Evolutionary conservation across 352 stramenopile genomes (phyloP).

Genomic region (Phytophthora nicotianae): DNA sequence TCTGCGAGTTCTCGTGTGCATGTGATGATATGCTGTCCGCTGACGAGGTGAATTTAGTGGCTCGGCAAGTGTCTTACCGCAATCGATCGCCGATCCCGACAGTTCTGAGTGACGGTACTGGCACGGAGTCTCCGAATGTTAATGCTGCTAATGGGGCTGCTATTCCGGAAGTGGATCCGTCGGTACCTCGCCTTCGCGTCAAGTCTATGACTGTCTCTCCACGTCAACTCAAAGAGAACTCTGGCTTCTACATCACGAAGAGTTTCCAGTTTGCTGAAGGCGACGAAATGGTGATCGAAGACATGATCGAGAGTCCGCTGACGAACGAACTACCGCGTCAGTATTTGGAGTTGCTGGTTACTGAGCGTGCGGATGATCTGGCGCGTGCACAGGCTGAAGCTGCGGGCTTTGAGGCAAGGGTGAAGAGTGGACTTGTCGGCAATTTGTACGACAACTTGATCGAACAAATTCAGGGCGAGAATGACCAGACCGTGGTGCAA

Average conservation of each 20-base stretch:
- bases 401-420: conserved; percentile 62
- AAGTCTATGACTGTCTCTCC: conserved; percentile 79
- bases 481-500: conserved; percentile 72
- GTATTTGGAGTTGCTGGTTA: conserved; percentile 71
- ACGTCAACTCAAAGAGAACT: conserved; percentile 76
- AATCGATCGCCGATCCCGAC: conserved; percentile 33
- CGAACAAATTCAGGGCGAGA: conserved; percentile 85
- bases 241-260: conserved; percentile 79
- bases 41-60: conserved; percentile 65
- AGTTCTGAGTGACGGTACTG: conserved; percentile 37
- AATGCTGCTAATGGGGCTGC: conserved; percentile 15
- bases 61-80: conserved; percentile 60
- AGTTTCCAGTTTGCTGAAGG: conserved; percentile 80
- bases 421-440: conserved; percentile 62
- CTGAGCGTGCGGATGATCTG: conserved; percentile 62
- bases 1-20: conserved; percentile 82
- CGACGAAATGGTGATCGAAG: conserved; percentile 81
- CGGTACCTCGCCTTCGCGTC: conserved; percentile 56
- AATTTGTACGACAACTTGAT: conserved; percentile 85
- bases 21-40: conserved; percentile 58
- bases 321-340: conserved; percentile 83
- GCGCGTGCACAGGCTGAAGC: conserved; percentile 56
- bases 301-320: conserved; percentile 81
- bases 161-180: conserved; percentile 27
- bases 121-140: conserved; percentile 33